Evolutionary conservation across 164 flowering plant species (phyloP).

Genomic region (Piper longum): DNA sequence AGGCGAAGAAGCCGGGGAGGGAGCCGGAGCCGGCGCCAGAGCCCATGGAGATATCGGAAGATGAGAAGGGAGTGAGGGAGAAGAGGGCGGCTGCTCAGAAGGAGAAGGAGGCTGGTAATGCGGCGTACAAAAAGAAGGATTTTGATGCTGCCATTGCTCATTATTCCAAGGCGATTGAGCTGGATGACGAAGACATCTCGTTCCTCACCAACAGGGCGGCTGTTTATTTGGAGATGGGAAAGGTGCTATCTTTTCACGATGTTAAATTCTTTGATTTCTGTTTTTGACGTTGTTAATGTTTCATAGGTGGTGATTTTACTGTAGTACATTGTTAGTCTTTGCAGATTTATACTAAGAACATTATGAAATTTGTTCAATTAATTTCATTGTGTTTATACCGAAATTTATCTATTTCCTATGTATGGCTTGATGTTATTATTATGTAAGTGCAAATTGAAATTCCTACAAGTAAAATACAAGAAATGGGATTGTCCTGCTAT

Average conservation of each 20-base stretch:
- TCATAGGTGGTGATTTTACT: too few relatives aligned
- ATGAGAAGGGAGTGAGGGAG: conserved; percentile 50
- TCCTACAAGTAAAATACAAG: too few relatives aligned
- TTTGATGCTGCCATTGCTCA: conserved; percentile 72
- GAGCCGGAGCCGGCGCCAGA: conserved; percentile 19
- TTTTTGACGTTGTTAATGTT: too few relatives aligned
- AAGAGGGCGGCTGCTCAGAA: conserved; percentile 54
- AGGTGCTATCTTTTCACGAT: conserved; percentile 28
- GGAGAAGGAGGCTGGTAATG: conserved; percentile 90
- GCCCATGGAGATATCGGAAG: conserved; percentile 41
- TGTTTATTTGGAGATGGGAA: conserved; percentile 86
- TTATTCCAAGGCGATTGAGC: conserved; percentile 65
- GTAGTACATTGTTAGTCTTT: too few relatives aligned
- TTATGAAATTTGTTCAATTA: too few relatives aligned
- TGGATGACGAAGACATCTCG: conserved; percentile 83
- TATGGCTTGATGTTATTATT: too few relatives aligned
- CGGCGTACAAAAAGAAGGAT: conserved; percentile 93
- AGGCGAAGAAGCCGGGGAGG: neutral
- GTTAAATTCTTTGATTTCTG: neutral
- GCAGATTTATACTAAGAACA: too few relatives aligned
- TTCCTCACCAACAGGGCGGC: conserved; percentile 87
- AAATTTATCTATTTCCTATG: too few relatives aligned
- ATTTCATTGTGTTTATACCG: too few relatives aligned
- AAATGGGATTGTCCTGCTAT: too few relatives aligned
- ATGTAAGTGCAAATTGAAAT: too few relatives aligned